Evolutionary conservation across 371 early-diverging fungal genomes (phyloP).

Genomic region (Lichtheimia ramosa): DNA sequence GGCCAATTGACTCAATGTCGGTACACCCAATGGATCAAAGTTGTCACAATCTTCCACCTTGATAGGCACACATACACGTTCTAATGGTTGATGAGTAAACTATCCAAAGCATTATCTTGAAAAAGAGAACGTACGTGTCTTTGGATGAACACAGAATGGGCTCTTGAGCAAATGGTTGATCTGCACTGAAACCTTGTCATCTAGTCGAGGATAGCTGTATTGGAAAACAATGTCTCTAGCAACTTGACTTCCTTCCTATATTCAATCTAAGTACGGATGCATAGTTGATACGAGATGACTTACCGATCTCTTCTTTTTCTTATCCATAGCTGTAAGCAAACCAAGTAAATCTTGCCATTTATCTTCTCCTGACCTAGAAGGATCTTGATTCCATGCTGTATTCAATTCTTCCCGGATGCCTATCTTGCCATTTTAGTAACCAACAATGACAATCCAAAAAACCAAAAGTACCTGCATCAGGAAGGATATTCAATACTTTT

Average conservation of each 20-base stretch:
- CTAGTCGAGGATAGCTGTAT: constrained; percentile 92
- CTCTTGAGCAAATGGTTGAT: constrained; percentile 98
- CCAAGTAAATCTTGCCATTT: constrained; percentile 58
- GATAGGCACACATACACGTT: constrained; percentile 92
- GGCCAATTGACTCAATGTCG: constrained; percentile 67
- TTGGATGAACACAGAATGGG: constrained; percentile 99
- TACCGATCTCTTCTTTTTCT: constrained; percentile 10
- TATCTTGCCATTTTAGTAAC: background rate
- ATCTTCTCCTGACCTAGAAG: constrained; percentile 41
- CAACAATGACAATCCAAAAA: background rate
- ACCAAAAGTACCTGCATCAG: constrained; percentile 57
- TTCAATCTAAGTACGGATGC: background rate
- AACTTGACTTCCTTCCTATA: constrained; percentile 16
- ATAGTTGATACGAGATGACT: background rate
- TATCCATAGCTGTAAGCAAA: background rate
- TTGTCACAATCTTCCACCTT: constrained; percentile 67
- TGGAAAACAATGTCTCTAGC: constrained; percentile 83
- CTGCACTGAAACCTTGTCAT: constrained; percentile 90
- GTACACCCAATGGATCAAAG: constrained; percentile 83
- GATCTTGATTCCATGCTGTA: constrained; percentile 49
- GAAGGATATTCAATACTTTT: constrained; percentile 73
- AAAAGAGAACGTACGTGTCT: constrained; percentile 64
- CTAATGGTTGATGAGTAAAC: constrained; percentile 27
- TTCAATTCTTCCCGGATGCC: constrained; percentile 49
- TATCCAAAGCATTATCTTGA: constrained; percentile 2